A percentile compares a stretch with the other conserved stretches of the same genome.
phyloP scores from a whole-genome alignment of 2,329 filamentous ascomycete genomes.

The Beauveria australis region DNA sequence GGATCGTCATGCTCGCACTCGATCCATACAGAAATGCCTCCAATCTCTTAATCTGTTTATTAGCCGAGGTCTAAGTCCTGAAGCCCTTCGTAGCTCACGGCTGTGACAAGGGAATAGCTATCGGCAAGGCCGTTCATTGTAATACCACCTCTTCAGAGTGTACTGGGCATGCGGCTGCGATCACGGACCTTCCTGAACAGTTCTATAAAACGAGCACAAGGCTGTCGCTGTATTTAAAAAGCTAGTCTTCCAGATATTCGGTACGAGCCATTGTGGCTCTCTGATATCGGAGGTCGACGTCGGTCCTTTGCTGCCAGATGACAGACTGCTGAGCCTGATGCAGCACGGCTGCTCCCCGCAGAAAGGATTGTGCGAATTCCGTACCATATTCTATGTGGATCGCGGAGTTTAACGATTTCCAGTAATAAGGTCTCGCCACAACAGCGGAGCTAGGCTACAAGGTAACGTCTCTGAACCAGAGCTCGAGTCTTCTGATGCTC shows the following conservation, averaged over 20 bases:
- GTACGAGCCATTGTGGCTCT: neutral
- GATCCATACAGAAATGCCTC: neutral
- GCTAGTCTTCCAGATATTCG: neutral
- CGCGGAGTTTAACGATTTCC: neutral
- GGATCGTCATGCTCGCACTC: neutral
- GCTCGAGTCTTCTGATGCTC: neutral
- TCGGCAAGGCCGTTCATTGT: neutral
- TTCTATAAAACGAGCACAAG: neutral
- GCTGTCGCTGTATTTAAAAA: neutral
- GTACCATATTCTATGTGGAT: neutral
- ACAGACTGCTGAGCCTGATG: neutral
- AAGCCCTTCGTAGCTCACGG: neutral
- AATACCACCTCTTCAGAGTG: neutral
- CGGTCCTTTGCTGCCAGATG: neutral
- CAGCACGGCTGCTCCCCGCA: neutral
- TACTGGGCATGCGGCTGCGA: neutral
- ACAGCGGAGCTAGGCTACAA: neutral
- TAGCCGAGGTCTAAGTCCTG: neutral
- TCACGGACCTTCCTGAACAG: neutral
- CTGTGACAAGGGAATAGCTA: neutral
- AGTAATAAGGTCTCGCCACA: neutral
- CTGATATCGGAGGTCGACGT: neutral
- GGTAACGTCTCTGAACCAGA: no score
- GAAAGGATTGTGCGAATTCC: neutral
- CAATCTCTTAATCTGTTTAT: neutral